These are phyloP conservation scores for Aspergillus proliferans DNA, from an alignment of 2,329 filamentous ascomycete species.

Conservation along the genomic window DNA sequence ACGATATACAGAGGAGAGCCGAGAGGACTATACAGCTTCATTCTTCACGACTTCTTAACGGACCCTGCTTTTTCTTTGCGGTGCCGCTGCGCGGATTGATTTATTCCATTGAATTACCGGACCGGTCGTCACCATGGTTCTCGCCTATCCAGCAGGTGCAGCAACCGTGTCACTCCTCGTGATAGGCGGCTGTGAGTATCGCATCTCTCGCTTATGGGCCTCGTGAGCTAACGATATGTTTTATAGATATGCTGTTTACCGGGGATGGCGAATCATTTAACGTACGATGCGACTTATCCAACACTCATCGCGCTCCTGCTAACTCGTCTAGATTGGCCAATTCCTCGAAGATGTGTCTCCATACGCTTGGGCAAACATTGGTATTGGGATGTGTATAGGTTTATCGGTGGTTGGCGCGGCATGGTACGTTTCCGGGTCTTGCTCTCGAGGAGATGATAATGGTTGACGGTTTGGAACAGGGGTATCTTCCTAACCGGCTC, in stretches of 20 bases:
- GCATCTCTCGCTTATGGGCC: conserved; percentile 2
- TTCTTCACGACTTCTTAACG: neutral
- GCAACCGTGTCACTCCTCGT: conserved; percentile 62
- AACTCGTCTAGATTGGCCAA: conserved; percentile 63
- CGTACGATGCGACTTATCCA: conserved; percentile 47
- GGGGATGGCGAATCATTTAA: conserved; percentile 95
- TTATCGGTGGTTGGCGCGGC: conserved; percentile 94
- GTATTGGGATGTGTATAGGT: conserved; percentile 90
- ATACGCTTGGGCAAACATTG: conserved; percentile 84
- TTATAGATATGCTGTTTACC: conserved; percentile 93
- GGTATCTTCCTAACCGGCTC: conserved; percentile 98
- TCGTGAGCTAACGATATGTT: conserved; percentile 13
- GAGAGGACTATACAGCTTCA: neutral
- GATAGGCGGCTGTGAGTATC: conserved; percentile 68
- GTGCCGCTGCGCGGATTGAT: neutral
- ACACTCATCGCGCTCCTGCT: conserved; percentile 8
- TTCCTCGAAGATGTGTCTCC: conserved; percentile 94
- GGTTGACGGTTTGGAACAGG: conserved; percentile 49
- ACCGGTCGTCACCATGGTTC: conserved; percentile 54
- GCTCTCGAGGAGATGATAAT: neutral
- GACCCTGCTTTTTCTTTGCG: neutral
- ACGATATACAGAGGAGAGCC: neutral
- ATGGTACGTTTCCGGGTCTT: conserved; percentile 56
- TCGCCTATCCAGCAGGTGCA: conserved; percentile 64
- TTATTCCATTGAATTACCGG: conserved; percentile 1